phyloP scores from a whole-genome alignment of 1,139 yeast species.

The Geotrichum aggregatum region DNA sequence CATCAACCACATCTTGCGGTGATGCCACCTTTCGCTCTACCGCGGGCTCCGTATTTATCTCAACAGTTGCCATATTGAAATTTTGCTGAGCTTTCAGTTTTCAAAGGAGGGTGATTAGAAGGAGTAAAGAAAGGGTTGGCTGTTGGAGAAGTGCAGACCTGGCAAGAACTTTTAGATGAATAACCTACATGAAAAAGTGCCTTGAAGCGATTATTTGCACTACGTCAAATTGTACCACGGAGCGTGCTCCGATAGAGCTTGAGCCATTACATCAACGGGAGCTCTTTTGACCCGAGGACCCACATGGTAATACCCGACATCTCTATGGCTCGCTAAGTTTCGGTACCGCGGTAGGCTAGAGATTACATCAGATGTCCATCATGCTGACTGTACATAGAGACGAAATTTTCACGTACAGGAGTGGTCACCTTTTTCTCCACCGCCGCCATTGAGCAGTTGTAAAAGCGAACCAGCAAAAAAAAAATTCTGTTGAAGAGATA shows the following conservation, averaged over 20 bases:
- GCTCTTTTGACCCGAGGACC: no score
- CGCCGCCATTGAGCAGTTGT: neutral
- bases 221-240: no score
- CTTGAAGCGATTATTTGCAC: no score
- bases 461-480: neutral
- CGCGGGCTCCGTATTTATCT: neutral
- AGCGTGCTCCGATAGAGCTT: no score
- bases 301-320: no score
- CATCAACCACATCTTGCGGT: conserved; percentile 8
- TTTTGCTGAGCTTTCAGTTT: neutral
- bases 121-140: neutral
- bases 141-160: neutral
- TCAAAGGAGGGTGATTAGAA: neutral
- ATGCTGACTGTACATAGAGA: neutral
- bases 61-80: neutral
- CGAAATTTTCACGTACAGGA: neutral
- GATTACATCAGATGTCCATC: no score
- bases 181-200: no score
- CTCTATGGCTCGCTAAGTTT: no score
- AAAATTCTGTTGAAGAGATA: neutral
- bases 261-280: no score
- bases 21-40: neutral
- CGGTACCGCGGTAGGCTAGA: no score
- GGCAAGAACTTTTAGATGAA: neutral
- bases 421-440: neutral